These are phyloP conservation scores for Trapa bicornis DNA, from an alignment of 345 rosid species.

Conservation along the genomic window DNA sequence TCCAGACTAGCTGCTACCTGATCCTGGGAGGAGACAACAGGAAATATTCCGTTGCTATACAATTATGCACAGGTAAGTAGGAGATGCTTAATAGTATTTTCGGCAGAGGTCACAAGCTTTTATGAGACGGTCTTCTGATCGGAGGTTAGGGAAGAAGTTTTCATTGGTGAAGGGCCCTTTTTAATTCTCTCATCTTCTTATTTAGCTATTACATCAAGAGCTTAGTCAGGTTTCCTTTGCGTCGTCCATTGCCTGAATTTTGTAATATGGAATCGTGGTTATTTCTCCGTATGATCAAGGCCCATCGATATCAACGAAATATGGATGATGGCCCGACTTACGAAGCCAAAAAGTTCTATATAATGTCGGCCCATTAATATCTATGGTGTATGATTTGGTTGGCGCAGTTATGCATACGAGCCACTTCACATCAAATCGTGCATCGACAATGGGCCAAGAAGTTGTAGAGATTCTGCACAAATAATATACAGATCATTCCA, in stretches of 20 bases:
- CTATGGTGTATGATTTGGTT: too few relatives aligned
- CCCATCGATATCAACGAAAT: too few relatives aligned
- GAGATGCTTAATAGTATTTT: neutral
- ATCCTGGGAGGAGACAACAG: constrained; percentile 4
- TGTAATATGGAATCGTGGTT: neutral
- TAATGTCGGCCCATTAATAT: too few relatives aligned
- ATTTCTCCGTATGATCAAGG: neutral
- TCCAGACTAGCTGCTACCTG: constrained; percentile 37
- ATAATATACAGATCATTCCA: too few relatives aligned
- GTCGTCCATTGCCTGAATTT: neutral
- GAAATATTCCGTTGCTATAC: neutral
- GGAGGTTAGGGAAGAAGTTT: neutral
- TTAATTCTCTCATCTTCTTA: neutral
- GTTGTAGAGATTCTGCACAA: too few relatives aligned
- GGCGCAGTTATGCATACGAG: too few relatives aligned
- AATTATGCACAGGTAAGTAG: constrained; percentile 4
- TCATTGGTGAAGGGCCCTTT: neutral
- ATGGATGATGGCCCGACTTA: too few relatives aligned
- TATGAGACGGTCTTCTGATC: constrained; percentile 37
- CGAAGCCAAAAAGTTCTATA: too few relatives aligned
- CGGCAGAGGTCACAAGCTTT: constrained; percentile 30
- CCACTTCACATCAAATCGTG: too few relatives aligned
- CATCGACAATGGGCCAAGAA: too few relatives aligned
- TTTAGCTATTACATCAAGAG: neutral
- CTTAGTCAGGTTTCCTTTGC: neutral